phyloP scores from a whole-genome alignment of 2,329 filamentous ascomycete species.

The Pezicula neosporulosa region DNA sequence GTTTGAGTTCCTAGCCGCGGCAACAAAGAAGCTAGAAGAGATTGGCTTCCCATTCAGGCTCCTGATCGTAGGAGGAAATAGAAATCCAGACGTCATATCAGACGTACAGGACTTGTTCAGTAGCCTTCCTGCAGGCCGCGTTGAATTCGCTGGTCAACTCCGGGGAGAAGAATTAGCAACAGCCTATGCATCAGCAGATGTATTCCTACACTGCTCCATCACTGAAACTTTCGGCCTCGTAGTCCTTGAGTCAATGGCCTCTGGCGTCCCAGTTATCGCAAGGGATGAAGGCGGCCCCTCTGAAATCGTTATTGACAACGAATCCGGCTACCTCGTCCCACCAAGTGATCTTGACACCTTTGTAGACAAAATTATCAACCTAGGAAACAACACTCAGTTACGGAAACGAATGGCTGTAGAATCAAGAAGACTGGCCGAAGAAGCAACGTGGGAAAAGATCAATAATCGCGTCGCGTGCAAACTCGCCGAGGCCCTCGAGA shows the following conservation, averaged over 20 bases:
- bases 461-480: conserved; percentile 67
- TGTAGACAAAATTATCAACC: conserved; percentile 45
- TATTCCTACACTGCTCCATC: conserved; percentile 68
- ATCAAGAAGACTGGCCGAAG: conserved; percentile 53
- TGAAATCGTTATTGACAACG: conserved; percentile 58
- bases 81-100: conserved; percentile 57
- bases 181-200: conserved; percentile 64
- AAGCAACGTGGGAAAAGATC: conserved; percentile 69
- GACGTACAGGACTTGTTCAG: conserved; percentile 60
- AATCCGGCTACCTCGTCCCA: conserved; percentile 57
- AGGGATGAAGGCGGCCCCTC: conserved; percentile 67
- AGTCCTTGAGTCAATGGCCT: conserved; percentile 69
- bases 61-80: conserved; percentile 65
- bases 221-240: conserved; percentile 72
- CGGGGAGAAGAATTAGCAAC: conserved; percentile 57
- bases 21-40: conserved; percentile 48
- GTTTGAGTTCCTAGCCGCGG: conserved; percentile 62
- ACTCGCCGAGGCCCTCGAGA: conserved; percentile 41
- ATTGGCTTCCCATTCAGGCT: conserved; percentile 58
- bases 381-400: conserved; percentile 42
- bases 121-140: conserved; percentile 45
- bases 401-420: conserved; percentile 42
- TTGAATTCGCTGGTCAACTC: conserved; percentile 65
- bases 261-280: conserved; percentile 65
- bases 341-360: conserved; percentile 58